These are phyloP conservation scores for Aureobasidium sp. DNA, from an alignment of 2,329 filamentous ascomycete genomes.

Conservation along the genomic window DNA sequence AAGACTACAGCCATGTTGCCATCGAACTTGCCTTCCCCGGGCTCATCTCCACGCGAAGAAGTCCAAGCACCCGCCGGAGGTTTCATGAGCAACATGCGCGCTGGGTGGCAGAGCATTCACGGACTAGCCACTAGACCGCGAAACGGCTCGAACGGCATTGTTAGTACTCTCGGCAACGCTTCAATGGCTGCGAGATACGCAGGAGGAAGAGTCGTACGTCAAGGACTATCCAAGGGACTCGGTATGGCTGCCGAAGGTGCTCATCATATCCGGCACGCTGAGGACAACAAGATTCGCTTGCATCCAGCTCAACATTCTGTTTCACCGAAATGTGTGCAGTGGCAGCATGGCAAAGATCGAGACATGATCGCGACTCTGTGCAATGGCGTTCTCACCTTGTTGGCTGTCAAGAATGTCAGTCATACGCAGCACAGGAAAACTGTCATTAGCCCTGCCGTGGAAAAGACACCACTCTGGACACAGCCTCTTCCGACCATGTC, in stretches of 20 bases:
- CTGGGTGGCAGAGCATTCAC: slow-evolving; percentile 34
- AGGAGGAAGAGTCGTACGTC: slow-evolving; percentile 63
- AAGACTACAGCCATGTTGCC: slow-evolving; percentile 4
- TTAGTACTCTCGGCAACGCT: slow-evolving; percentile 34
- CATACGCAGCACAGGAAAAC: slow-evolving; percentile 37
- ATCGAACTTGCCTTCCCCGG: slow-evolving; percentile 15
- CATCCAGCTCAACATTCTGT: slow-evolving; percentile 48
- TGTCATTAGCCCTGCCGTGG: slow-evolving; percentile 38
- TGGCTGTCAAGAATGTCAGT: slow-evolving; percentile 49
- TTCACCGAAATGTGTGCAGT: slow-evolving; percentile 54
- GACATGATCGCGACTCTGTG: slow-evolving; percentile 59
- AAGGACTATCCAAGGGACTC: slow-evolving; percentile 66
- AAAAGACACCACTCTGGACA: slow-evolving; percentile 15
- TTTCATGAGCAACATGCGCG: slow-evolving; percentile 18
- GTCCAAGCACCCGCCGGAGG: slow-evolving; percentile 9
- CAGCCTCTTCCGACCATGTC: slow-evolving; percentile 17
- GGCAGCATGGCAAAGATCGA: slow-evolving; percentile 56
- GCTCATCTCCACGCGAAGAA: slow-evolving; percentile 17
- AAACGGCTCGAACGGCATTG: slow-evolving; percentile 22
- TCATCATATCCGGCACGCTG: slow-evolving; percentile 64
- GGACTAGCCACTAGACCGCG: slow-evolving; percentile 57
- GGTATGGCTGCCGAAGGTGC: slow-evolving; percentile 63
- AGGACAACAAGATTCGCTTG: slow-evolving; percentile 66
- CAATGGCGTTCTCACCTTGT: slow-evolving; percentile 59
- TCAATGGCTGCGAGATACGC: slow-evolving; percentile 47